Percentiles rank a stretch among this genome's conserved stretches.
Evolutionary conservation across 2,329 filamentous ascomycete species (phyloP).

Genomic region (Phialophora verrucosa): DNA sequence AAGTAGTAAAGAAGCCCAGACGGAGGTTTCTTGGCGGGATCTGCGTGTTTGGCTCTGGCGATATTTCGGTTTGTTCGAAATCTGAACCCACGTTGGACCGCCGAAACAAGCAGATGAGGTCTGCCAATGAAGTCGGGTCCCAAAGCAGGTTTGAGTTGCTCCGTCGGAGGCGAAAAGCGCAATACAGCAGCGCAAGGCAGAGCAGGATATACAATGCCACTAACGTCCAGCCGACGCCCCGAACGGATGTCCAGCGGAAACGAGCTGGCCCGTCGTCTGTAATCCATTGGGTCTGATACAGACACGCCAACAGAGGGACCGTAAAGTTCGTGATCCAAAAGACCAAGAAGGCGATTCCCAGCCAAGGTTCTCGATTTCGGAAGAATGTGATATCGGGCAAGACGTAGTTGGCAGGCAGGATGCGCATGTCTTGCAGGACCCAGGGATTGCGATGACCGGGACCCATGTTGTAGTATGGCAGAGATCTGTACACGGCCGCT

Average conservation of each 20-base stretch:
- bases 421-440: constrained; percentile 66
- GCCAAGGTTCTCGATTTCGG: constrained; percentile 68
- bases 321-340: constrained; percentile 82
- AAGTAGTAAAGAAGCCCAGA: constrained; percentile 84
- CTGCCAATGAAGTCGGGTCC: constrained; percentile 82
- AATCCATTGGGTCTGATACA: constrained; percentile 72
- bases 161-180: constrained; percentile 69
- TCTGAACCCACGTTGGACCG: constrained; percentile 77
- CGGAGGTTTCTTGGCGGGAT: constrained; percentile 66
- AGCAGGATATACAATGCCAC: constrained; percentile 75
- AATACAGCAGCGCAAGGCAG: constrained; percentile 60
- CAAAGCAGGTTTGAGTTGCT: constrained; percentile 78
- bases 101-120: constrained; percentile 77
- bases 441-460: constrained; percentile 51
- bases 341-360: constrained; percentile 69
- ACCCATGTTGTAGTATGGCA: constrained; percentile 78
- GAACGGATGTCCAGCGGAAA: constrained; percentile 82
- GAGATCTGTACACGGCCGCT: constrained; percentile 73
- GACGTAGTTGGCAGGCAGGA: constrained; percentile 68
- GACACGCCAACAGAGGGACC: constrained; percentile 77
- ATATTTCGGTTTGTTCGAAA: constrained; percentile 72
- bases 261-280: constrained; percentile 61
- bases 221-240: constrained; percentile 77
- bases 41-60: constrained; percentile 54
- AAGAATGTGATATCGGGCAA: constrained; percentile 73